Evolutionary conservation across 495 filamentous ascomycete genomes (phyloP), one percentile per base, ranked within the genome.

Genomic region (Hyaloscypha finlandica): DNA sequence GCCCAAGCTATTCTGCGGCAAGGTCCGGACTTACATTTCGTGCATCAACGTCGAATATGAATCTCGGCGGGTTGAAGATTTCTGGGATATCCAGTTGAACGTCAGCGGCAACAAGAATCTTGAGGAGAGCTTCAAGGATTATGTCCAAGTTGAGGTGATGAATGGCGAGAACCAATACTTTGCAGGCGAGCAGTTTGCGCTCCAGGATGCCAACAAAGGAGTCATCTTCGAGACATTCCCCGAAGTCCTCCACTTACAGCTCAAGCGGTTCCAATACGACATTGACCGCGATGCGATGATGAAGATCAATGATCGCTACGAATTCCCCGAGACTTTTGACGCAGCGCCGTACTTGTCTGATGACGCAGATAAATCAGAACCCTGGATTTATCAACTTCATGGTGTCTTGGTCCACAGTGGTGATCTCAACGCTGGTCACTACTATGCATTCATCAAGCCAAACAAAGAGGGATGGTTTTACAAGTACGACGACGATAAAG

Each of bases 131-230:
- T 97, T 99, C 81, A 90, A 87, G 71, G 93, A 98, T 75, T 99
- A 98, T 76, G 90, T 97, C 65, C 88, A 95, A 66, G 94, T 97
- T 29, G 95, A 99, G 79, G 97, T 90, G 4, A 86, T 99, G 75
- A 94, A 98, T 68, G 96, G 95, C 11, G 96, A 99, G 73, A 99
- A 99, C 79, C 96, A 97, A 77, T 99, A 99, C 74, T 93, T 89
- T 74, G 95, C 95, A 1, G 88, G 89, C 31, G 88, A 95, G 70
- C 86, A 93, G 8, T 91, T 92, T 77, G 94, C 92, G 69, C 83
- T 97, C 42, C 94, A 99, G 74, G 95, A 99, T 77, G 95, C 95
- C 64, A 92, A 90, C 77, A 99, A 99, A 75, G 95, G 95, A 51
- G 94, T 97, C 57, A 97, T 97, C 65, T 99, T 99, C 77, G 90